Conservation (phyloP, 306 rosid genomes). For the Fragaria vesca region DNA sequence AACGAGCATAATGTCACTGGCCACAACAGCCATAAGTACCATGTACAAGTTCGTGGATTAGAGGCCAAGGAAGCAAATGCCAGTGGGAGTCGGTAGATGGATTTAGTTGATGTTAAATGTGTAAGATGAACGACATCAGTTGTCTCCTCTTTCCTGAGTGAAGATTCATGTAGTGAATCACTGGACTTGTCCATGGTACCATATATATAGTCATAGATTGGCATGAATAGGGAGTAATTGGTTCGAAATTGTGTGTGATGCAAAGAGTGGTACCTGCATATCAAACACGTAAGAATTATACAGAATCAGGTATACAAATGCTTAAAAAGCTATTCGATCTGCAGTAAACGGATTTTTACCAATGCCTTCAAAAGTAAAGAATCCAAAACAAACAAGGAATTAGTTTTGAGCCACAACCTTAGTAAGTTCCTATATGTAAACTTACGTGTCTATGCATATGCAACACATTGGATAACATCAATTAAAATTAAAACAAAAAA, state of each 20-base stretch:
- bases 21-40: conserved; percentile 36
- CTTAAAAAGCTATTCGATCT: background rate
- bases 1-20: conserved; percentile 39
- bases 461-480: background rate
- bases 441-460: background rate
- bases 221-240: conserved; percentile 42
- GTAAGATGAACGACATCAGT: conserved; percentile 41
- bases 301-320: background rate
- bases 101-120: conserved; percentile 31
- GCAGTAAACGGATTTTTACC: no score
- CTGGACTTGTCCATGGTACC: conserved; percentile 33
- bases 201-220: conserved; percentile 34
- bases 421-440: background rate
- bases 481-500: background rate
- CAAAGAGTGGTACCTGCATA: conserved; percentile 38
- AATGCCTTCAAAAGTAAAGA: background rate
- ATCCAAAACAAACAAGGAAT: no score
- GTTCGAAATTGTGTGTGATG: conserved; percentile 47
- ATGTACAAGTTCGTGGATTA: conserved; percentile 21
- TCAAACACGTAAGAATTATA: background rate
- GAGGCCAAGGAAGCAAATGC: conserved; percentile 40
- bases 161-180: conserved; percentile 7
- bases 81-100: conserved; percentile 35
- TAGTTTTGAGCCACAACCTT: background rate
- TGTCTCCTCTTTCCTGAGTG: conserved; percentile 17